Conservation (phyloP, 225 moss, liverwort and hornwort species). For the Pseudisothecium myosuroides region DNA sequence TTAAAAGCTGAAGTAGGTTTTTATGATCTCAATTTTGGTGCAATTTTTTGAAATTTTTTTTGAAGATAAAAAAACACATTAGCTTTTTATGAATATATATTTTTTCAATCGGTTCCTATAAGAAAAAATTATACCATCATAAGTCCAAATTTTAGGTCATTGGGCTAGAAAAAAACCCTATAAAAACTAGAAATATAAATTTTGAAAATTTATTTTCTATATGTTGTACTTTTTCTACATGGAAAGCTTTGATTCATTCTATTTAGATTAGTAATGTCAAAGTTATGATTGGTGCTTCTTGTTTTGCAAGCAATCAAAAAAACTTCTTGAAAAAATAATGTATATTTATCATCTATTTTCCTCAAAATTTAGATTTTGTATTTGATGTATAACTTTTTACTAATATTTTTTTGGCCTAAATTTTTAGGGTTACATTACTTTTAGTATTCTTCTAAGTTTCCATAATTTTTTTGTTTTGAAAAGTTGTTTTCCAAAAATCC, state of each 20-base stretch:
- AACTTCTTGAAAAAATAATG: no score
- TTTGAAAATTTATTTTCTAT: neutral
- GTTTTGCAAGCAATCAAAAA: neutral
- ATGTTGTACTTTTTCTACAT: neutral
- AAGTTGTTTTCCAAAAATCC: no score
- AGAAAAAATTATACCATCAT: rapidly evolving
- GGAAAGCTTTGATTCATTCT: neutral
- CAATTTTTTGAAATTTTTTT: neutral
- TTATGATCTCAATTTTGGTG: neutral
- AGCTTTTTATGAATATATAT: neutral
- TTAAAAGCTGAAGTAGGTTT: neutral
- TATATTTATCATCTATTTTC: no score
- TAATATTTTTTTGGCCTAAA: no score
- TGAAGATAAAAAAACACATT: neutral
- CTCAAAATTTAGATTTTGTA: no score
- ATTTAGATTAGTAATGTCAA: neutral
- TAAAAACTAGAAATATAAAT: neutral
- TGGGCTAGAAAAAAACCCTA: rapidly evolving
- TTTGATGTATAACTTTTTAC: no score
- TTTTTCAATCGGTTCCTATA: rapidly evolving
- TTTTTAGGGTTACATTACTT: no score
- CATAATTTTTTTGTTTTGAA: no score
- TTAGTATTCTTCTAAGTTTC: no score
- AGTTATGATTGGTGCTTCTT: neutral
- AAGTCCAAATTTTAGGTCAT: neutral